These are phyloP conservation scores for Carpinus fangiana DNA, from an alignment of 306 rosid species.

Conservation along the genomic window DNA sequence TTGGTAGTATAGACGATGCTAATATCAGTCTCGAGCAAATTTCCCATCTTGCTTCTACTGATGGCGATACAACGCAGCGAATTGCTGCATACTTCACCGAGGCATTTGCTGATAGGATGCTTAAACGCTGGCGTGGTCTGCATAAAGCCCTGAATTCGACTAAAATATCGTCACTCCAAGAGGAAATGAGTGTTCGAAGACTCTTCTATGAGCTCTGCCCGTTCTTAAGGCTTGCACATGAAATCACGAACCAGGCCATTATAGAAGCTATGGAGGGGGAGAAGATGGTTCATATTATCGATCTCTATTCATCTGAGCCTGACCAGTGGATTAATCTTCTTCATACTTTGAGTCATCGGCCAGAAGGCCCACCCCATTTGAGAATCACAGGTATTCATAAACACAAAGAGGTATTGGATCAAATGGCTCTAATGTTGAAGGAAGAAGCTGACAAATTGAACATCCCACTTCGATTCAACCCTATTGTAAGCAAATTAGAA, in stretches of 20 bases:
- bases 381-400: conserved; percentile 83
- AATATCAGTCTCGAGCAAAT: conserved; percentile 65
- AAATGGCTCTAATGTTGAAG: conserved; percentile 55
- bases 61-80: conserved; percentile 70
- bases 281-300: conserved; percentile 71
- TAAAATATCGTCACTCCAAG: conserved; percentile 45
- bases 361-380: conserved; percentile 77
- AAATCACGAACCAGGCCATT: conserved; percentile 79
- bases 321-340: conserved; percentile 77
- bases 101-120: conserved; percentile 71
- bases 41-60: conserved; percentile 67
- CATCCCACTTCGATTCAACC: conserved; percentile 75
- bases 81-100: conserved; percentile 73
- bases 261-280: conserved; percentile 81
- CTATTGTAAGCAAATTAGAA: conserved; percentile 65
- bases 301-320: conserved; percentile 74
- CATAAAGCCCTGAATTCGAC: conserved; percentile 65
- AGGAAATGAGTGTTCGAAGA: conserved; percentile 55
- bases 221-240: conserved; percentile 69
- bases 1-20: conserved; percentile 69
- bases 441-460: conserved; percentile 69
- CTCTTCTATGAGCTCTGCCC: conserved; percentile 74
- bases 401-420: conserved; percentile 64
- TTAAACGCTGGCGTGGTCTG: conserved; percentile 66
- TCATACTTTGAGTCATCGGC: conserved; percentile 51